Percentiles rank a stretch among this genome's conserved stretches.
phyloP scores from a whole-genome alignment of 78 protist species.

The Polysphondylium violaceum region DNA sequence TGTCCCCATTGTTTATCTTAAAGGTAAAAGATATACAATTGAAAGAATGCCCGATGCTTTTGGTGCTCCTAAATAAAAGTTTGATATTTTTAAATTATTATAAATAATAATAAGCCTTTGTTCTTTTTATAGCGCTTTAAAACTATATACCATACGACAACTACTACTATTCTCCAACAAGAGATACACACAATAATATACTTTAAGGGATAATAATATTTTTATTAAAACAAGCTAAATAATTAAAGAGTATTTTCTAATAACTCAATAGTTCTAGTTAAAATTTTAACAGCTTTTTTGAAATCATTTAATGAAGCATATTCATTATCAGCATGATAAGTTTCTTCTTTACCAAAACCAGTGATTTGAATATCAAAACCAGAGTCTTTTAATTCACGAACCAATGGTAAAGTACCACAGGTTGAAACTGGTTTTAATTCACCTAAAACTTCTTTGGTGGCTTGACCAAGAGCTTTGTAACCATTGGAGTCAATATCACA shows the following conservation, averaged over 20 bases:
- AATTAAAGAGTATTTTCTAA: constrained; percentile 23
- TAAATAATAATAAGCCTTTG: too few species aligned
- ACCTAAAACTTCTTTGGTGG: constrained; percentile 71
- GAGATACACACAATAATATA: too few species aligned
- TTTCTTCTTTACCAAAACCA: constrained; percentile 81
- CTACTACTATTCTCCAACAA: too few species aligned
- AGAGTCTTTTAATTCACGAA: constrained; percentile 66
- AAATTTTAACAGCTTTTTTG: constrained; percentile 46
- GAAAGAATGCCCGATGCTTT: constrained; percentile 99
- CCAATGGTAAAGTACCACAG: constrained; percentile 84
- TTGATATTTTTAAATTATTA: too few species aligned
- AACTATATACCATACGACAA: too few species aligned
- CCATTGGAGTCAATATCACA: constrained; percentile 69
- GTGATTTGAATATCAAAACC: constrained; percentile 86
- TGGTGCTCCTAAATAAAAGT: too few species aligned
- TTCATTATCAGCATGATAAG: constrained; percentile 80
- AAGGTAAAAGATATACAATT: constrained; percentile 88
- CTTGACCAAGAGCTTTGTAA: constrained; percentile 74
- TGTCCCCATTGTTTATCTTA: constrained; percentile 97
- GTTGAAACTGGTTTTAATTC: constrained; percentile 70
- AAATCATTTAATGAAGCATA: constrained; percentile 60
- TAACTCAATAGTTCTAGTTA: constrained; percentile 53
- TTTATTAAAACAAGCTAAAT: too few species aligned
- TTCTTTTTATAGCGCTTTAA: too few species aligned
- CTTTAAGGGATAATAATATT: too few species aligned